These are phyloP conservation scores for Schwanniomyces etchellsii DNA, from an alignment of 1,139 yeast genomes.

Conservation along the genomic window DNA sequence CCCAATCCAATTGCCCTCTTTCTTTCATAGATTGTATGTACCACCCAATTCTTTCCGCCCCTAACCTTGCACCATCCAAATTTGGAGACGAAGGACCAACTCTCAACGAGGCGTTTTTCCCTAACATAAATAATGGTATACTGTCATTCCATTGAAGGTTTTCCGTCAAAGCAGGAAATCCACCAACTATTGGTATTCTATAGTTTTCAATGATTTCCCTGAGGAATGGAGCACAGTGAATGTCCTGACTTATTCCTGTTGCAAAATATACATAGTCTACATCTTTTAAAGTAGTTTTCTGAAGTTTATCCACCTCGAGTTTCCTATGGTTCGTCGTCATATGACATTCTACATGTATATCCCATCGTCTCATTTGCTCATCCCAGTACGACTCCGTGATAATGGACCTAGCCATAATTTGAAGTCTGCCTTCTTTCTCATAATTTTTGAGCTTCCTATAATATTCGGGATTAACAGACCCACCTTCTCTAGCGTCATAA, in stretches of 20 bases:
- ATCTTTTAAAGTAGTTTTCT: constrained; percentile 1
- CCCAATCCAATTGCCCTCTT: constrained; percentile 22
- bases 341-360: constrained; percentile 12
- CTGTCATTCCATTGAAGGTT: constrained; percentile 37
- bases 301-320: constrained; percentile 5
- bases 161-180: constrained; percentile 42
- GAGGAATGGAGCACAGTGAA: constrained; percentile 25
- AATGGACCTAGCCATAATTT: constrained; percentile 18
- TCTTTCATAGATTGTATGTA: constrained; percentile 22
- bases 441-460: constrained; percentile 26
- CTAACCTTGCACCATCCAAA: constrained; percentile 42
- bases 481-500: constrained; percentile 41
- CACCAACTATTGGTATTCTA: constrained; percentile 28
- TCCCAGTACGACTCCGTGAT: constrained; percentile 19
- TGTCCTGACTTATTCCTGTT: constrained; percentile 34
- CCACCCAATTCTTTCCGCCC: constrained; percentile 46
- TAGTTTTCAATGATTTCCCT: constrained; percentile 17
- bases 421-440: constrained; percentile 22
- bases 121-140: constrained; percentile 37
- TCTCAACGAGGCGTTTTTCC: constrained; percentile 39
- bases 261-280: constrained; percentile 40
- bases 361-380: constrained; percentile 12
- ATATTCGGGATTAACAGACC: constrained; percentile 45
- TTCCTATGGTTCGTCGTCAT: background rate
- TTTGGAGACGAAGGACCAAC: constrained; percentile 49